Evolutionary conservation across 2,329 filamentous ascomycete species (phyloP), one percentile per base, ranked within the genome.

Genomic region (Verticillium isaacii): DNA sequence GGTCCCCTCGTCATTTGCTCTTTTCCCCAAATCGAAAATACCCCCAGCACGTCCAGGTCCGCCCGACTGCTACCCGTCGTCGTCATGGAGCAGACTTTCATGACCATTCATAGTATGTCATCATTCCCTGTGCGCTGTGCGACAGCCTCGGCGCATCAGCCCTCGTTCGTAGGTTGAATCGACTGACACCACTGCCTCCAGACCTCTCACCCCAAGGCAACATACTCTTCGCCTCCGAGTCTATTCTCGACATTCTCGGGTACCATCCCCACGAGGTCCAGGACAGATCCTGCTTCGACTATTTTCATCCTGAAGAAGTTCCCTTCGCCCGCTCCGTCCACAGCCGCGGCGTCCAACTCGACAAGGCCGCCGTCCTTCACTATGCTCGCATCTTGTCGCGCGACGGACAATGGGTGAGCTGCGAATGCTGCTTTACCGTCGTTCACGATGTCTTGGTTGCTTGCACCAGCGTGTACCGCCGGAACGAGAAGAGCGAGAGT

Each of bases 381-480:
- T 96, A 96, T 77, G 91, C 88, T 64, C 85, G 86, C 39, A 85
- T 96, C 64, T 83, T 82, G 68, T 85, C 89, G 61, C 86, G 83
- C 56, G 79, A 89, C 69, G 90, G 89, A 17, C 79, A 83, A 60
- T 96, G 89, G 87, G 79, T 94, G 45, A 87, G 85, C 65, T 95
- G 91, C 75, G 92, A 96, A 76, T 95, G 91, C 75, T 93, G 92
- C 74, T 96, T 96, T 73, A 95, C 92, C 5, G 82, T 96, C 52
- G 92, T 96, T 54, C 90, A 96, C 73, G 89, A 96, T 81, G 91
- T 95, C 25, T 80, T 96, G 74, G 91, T 96, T 57, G 91, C 91
- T 50, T 93, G 90, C 71, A 94, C 89, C 14, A 93, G 89, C 70
- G 84, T 95, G 65, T 96, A 95, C 72, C 82, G 82, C 59, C 80